Evolutionary conservation across 23 red algal species (phyloP).

Genomic region (Chondrus crispus): DNA sequence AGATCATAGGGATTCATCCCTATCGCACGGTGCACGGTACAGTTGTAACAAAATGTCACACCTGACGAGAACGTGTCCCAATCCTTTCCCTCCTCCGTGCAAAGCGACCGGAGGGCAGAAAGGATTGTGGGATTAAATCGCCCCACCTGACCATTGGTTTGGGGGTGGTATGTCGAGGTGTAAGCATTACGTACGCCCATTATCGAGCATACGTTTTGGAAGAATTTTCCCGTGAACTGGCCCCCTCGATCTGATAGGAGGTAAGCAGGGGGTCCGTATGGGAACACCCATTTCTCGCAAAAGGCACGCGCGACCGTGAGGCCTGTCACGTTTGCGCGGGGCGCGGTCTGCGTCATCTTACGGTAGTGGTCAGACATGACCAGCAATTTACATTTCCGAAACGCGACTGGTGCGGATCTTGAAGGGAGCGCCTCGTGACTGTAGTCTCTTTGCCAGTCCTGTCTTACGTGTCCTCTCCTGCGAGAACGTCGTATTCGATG

Average conservation of each 20-base stretch:
- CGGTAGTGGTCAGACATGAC: background rate
- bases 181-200: background rate
- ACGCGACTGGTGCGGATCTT: too few species aligned
- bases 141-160: slow-evolving; percentile 32
- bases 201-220: background rate
- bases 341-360: background rate
- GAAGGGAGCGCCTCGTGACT: too few species aligned
- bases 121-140: background rate
- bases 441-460: too few species aligned
- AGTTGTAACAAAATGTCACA: background rate
- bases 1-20: background rate
- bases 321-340: background rate
- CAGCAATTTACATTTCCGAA: background rate
- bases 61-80: background rate
- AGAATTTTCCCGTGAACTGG: slow-evolving; percentile 18
- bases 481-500: too few species aligned
- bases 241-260: background rate
- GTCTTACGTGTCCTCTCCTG: too few species aligned
- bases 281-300: background rate
- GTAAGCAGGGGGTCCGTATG: background rate
- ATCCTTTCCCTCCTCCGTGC: background rate
- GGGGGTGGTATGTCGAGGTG: slow-evolving; percentile 17
- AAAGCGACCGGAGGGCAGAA: background rate
- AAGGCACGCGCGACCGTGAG: background rate
- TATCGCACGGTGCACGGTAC: background rate